Evolutionary conservation across 257 asterid species (phyloP).

Genomic region (Primulina huaijiensis): DNA sequence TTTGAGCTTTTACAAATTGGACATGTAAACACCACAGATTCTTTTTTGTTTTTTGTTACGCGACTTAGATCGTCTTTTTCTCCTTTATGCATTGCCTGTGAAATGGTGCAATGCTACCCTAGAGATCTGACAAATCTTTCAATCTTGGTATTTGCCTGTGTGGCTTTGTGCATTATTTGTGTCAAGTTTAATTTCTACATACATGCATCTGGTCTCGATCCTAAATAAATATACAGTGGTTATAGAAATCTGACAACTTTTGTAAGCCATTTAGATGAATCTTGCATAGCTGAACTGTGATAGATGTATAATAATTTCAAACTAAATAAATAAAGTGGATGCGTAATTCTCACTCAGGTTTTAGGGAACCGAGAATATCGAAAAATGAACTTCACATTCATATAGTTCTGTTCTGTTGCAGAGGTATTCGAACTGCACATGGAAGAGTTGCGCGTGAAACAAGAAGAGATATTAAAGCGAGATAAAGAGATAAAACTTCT

Average conservation of each 20-base stretch:
- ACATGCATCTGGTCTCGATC: neutral
- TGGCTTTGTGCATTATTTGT: neutral
- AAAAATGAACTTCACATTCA: neutral
- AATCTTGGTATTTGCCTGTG: neutral
- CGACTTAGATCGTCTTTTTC: neutral
- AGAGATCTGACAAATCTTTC: neutral
- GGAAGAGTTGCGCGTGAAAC: conserved; percentile 92
- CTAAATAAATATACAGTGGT: neutral
- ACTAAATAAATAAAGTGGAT: neutral
- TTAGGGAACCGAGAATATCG: neutral
- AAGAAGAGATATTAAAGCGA: conserved; percentile 77
- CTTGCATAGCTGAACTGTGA: neutral
- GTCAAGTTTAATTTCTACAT: too few relatives aligned
- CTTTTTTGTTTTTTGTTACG: neutral
- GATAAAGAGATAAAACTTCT: conserved; percentile 88
- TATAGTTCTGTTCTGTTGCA: conserved; percentile 36
- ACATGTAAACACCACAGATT: neutral
- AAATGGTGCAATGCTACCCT: neutral
- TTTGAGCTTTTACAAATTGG: neutral
- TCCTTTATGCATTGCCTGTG: neutral
- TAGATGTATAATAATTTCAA: too few relatives aligned
- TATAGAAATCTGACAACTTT: neutral
- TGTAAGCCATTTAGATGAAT: neutral
- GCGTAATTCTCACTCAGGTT: neutral
- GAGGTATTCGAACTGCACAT: conserved; percentile 87